Percentiles rank a stretch among this genome's conserved stretches.
phyloP scores from a whole-genome alignment of 257 asterid species.

The Mentha longifolia region DNA sequence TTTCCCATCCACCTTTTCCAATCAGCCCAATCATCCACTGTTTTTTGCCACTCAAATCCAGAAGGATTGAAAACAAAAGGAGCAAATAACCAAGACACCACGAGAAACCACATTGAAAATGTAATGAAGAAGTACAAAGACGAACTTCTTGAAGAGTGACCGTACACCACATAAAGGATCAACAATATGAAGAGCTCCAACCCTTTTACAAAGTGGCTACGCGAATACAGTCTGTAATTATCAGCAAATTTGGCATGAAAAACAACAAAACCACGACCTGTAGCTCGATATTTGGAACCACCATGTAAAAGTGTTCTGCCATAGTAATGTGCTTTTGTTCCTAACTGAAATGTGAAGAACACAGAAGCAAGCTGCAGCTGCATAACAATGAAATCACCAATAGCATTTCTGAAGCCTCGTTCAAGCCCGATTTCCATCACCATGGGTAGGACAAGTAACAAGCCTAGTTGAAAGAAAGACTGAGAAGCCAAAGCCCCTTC shows the following conservation, averaged over 20 bases:
- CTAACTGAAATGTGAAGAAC: conserved; percentile 96
- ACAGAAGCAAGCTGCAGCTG: conserved; percentile 98
- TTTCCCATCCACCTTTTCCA: conserved; percentile 99
- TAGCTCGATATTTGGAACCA: conserved; percentile 91
- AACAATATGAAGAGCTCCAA: conserved; percentile 79
- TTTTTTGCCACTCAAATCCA: conserved; percentile 98
- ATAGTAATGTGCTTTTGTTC: conserved; percentile 88
- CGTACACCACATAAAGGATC: conserved; percentile 76
- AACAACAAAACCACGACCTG: conserved; percentile 97
- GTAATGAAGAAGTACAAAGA: conserved; percentile 75
- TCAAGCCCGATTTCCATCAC: conserved; percentile 97
- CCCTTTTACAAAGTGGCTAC: conserved; percentile 97
- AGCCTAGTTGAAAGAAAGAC: conserved; percentile 87
- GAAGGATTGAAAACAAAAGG: conserved; percentile 98
- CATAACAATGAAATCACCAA: conserved; percentile 89
- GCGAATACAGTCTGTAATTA: conserved; percentile 89
- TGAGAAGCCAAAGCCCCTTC: conserved; percentile 92
- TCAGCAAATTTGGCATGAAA: conserved; percentile 93
- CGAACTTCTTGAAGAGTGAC: conserved; percentile 69
- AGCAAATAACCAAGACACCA: conserved; percentile 94
- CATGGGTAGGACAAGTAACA: conserved; percentile 91
- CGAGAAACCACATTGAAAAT: conserved; percentile 94
- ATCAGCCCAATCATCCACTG: conserved; percentile 97
- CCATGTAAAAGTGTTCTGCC: conserved; percentile 93
- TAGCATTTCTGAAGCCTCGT: conserved; percentile 90